A percentile compares a stretch with the other conserved stretches of the same genome.
phyloP scores from a whole-genome alignment of 2,329 filamentous ascomycete species.

The Phyllosticta citriasiana region DNA sequence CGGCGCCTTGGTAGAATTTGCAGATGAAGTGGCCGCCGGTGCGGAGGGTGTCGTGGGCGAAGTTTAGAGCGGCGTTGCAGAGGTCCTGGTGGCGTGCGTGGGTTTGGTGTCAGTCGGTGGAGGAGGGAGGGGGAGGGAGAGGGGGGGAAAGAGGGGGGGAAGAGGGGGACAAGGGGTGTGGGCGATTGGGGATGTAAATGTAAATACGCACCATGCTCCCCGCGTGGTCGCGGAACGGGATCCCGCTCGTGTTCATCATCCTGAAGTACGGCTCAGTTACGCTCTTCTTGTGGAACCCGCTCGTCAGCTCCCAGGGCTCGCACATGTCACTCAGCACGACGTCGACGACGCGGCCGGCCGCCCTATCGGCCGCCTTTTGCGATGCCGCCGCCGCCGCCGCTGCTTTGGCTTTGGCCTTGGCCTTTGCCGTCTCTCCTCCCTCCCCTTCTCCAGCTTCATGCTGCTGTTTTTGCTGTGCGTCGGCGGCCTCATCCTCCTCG shows the following conservation, averaged over 20 bases:
- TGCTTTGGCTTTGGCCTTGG: neutral
- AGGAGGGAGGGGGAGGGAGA: neutral
- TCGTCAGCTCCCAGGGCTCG: slow-evolving; percentile 81
- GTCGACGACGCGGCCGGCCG: slow-evolving; percentile 58
- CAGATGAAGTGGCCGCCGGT: slow-evolving; percentile 84
- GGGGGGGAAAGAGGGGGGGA: neutral
- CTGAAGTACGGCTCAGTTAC: slow-evolving; percentile 93
- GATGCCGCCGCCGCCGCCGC: slow-evolving; percentile 6
- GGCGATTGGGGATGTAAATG: neutral
- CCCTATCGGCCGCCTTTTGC: slow-evolving; percentile 24
- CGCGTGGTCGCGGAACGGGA: slow-evolving; percentile 74
- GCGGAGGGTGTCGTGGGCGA: slow-evolving; percentile 75
- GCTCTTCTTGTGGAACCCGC: slow-evolving; percentile 72
- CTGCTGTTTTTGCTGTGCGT: neutral
- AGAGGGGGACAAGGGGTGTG: neutral
- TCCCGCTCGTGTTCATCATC: slow-evolving; percentile 99
- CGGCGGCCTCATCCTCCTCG: slow-evolving; percentile 15
- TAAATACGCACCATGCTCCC: slow-evolving; percentile 72
- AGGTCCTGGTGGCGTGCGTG: slow-evolving; percentile 56
- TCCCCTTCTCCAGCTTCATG: neutral
- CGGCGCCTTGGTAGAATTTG: slow-evolving; percentile 90
- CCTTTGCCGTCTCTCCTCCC: neutral
- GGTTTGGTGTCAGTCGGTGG: neutral
- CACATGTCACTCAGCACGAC: slow-evolving; percentile 98
- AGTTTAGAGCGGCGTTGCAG: slow-evolving; percentile 73